phyloP scores from a whole-genome alignment of 169 alveolate genomes.

The Plasmodium coatneyi region DNA sequence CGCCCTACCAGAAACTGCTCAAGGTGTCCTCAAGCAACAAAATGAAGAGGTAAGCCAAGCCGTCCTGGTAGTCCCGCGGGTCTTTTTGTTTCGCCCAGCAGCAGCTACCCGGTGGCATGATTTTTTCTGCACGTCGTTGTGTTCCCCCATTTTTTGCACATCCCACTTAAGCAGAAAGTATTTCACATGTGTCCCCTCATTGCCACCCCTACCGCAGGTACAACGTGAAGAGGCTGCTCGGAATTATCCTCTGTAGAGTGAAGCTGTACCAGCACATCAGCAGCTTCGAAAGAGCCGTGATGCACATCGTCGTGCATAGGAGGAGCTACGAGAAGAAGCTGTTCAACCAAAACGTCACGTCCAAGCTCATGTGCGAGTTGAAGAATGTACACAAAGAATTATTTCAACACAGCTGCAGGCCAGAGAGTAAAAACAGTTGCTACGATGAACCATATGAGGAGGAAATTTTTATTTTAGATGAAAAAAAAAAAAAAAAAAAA shows the following conservation, averaged over 20 bases:
- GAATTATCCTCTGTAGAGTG: constrained; percentile 66
- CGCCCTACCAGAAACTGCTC: constrained; percentile 20
- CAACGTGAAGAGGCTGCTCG: constrained; percentile 62
- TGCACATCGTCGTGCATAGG: constrained; percentile 26
- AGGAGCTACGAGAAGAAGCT: background rate
- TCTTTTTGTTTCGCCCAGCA: background rate
- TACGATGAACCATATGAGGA: constrained; percentile 60
- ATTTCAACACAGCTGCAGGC: constrained; percentile 65
- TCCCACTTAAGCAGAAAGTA: too few relatives aligned
- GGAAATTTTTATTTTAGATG: constrained; percentile 65
- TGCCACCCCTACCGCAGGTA: constrained; percentile 5
- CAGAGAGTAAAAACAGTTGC: constrained; percentile 74
- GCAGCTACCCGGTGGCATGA: background rate
- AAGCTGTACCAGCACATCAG: constrained; percentile 30
- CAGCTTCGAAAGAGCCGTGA: constrained; percentile 14
- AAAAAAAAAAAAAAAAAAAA: constrained; percentile 11
- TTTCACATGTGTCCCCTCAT: background rate
- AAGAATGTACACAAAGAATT: constrained; percentile 70
- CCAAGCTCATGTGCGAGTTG: constrained; percentile 27
- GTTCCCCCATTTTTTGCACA: background rate
- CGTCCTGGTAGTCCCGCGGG: background rate
- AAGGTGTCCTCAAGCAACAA: constrained; percentile 22
- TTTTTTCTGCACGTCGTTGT: background rate
- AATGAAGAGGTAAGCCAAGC: constrained; percentile 37
- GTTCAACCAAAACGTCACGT: constrained; percentile 9